Conservation (phyloP, 2,329 filamentous ascomycete genomes). For the Ascochyta rabiei region DNA sequence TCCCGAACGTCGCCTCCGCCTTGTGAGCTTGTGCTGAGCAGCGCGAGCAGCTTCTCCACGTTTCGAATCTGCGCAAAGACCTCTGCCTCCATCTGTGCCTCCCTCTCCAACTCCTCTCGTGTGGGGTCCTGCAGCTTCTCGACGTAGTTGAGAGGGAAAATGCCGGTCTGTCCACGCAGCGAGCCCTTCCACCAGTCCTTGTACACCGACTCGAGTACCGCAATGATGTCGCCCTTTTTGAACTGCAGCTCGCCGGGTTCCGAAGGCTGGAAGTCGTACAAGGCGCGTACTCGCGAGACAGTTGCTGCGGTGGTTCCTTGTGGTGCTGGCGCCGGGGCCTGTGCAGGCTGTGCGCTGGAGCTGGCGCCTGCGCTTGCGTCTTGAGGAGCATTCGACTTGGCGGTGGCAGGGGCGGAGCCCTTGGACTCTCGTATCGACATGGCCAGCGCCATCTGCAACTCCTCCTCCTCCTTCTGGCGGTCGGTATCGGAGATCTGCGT, state of each 20-base stretch:
- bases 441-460: conserved; percentile 93
- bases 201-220: conserved; percentile 95
- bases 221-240: conserved; percentile 95
- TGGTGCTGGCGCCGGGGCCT: conserved; percentile 64
- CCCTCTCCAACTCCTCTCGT: conserved; percentile 88
- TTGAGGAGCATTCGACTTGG: conserved; percentile 51
- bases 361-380: conserved; percentile 31
- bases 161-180: conserved; percentile 90
- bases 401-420: conserved; percentile 47
- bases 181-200: conserved; percentile 99
- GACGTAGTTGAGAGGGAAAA: conserved; percentile 98
- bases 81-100: conserved; percentile 91
- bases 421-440: conserved; percentile 88
- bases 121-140: conserved; percentile 97
- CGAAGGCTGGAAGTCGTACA: conserved; percentile 94
- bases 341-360: conserved; percentile 38
- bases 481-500: conserved; percentile 87
- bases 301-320: conserved; percentile 94
- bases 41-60: conserved; percentile 80
- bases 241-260: conserved; percentile 96
- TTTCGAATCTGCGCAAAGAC: conserved; percentile 79
- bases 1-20: conserved; percentile 73
- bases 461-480: conserved; percentile 93
- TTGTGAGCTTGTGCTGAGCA: conserved; percentile 78
- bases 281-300: conserved; percentile 88